Base-by-base conservation (phyloP, 2,329 filamentous ascomycete species). In the Talaromyces pinophilus region DNA sequence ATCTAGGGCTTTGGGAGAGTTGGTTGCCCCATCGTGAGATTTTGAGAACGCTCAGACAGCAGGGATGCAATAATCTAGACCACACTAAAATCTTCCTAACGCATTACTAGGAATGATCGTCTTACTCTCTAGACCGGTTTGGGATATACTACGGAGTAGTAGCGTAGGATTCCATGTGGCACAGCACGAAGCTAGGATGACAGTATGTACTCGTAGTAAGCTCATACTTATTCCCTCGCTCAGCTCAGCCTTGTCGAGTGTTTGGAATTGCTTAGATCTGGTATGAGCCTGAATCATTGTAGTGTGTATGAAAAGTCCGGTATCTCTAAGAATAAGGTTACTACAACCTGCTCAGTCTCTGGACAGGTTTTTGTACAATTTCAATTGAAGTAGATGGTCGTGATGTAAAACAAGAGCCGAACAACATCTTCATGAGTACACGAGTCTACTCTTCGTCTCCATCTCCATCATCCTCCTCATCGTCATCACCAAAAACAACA, bases 401-500 rank as follows among this genome's bases (percentile, higher is more conserved):
- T 17, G 15, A 4, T 30, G 17, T 10, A 30, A 6, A 52, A 54
- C 28, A 30, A 54, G 28, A 54, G 50, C 28, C 15, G 15, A 11
- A n/a, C n/a, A 8, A 35, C 2, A 6, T 57, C n/a, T 2, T n/a
- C 13, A 54, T 30, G 6, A 30, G 10, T 17, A 30, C 15, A 25
- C 7, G 1, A 28, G 1, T 25, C 50, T 54, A 54, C 50, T 54
- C 28, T 54, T 54, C 50, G 28, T 54, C 50, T 5, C 33, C 28
- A 5, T 63, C 35, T 10, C 15, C 62, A 4, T 63, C 35, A 5
- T 13, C 52, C 8, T 52, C 46, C 13, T 59, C 50, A 70, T 75
- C 79, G 8, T 75, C 84, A 48, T 82, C 85, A 15, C 81, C 83
- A 70, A 85, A 85, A 62, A 84, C 84, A 38, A 97, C 89, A 28